These are phyloP conservation scores for Withania somnifera DNA, from an alignment of 305 asterid species.

Conservation along the genomic window DNA sequence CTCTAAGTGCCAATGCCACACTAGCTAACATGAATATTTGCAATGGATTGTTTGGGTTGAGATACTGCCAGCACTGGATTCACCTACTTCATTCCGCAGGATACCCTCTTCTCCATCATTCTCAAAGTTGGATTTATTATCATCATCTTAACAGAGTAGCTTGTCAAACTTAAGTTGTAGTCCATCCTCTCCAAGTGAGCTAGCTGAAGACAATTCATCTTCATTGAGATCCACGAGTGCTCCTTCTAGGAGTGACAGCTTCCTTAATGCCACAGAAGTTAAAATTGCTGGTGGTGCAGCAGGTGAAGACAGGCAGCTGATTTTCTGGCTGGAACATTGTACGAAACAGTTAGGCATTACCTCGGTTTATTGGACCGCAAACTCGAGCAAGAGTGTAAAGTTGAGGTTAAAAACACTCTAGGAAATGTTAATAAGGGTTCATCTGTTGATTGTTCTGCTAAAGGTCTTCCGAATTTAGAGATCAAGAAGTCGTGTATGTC, in stretches of 20 bases:
- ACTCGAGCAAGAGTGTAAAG: conserved; percentile 25
- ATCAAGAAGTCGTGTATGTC: conserved; percentile 9
- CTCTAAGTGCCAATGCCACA: conserved; percentile 87
- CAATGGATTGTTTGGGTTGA: conserved; percentile 83
- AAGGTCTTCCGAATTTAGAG: conserved; percentile 1
- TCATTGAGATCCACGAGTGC: conserved; percentile 43
- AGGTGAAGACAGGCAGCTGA: conserved; percentile 99
- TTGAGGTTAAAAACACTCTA: neutral
- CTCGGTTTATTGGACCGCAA: conserved; percentile 53
- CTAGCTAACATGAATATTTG: conserved; percentile 88
- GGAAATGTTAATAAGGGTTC: neutral
- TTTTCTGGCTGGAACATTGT: conserved; percentile 81
- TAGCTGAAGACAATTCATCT: conserved; percentile 35
- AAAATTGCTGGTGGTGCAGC: conserved; percentile 97
- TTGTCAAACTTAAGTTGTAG: conserved; percentile 70
- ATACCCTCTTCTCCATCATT: conserved; percentile 70
- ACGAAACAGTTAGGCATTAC: conserved; percentile 52
- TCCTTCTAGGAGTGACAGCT: conserved; percentile 47
- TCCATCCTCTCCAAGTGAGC: conserved; percentile 60
- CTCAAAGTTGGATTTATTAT: conserved; percentile 33
- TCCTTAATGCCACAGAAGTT: conserved; percentile 51
- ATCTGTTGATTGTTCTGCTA: neutral
- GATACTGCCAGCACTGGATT: conserved; percentile 70
- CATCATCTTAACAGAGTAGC: conserved; percentile 63
- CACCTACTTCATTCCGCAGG: conserved; percentile 80